Evolutionary conservation across 345 rosid species (phyloP), one percentile per base, ranked within the genome.

Genomic region (Odontarrhena argentea): DNA sequence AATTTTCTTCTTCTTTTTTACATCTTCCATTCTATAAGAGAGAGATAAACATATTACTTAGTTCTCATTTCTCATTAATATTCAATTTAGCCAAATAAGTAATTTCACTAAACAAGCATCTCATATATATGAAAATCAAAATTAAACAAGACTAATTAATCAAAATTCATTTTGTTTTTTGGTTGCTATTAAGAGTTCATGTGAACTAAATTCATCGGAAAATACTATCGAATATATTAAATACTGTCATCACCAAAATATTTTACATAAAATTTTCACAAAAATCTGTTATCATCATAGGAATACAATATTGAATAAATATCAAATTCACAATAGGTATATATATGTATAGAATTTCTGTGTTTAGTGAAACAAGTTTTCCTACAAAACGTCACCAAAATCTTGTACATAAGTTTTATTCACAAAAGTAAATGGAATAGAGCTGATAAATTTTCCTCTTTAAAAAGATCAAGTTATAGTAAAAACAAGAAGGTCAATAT

Each of bases 391-490:
- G 25, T 54, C 15, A 36, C 60, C 4, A 3, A 53, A 26, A 37
- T 15, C 14, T 45, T 61, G 18, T 14, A 46, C 30, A 25, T 10
- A 25, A 51, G 9, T 18, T 8, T 7, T 46, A 8, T 55, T 57
- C 38, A 57, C 34, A 32, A 52, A 48, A 56, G 61, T 42, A 64
- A 64, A 32, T 0, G 11, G 43, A 13, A 58, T 38, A 65, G 26
- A 58, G 22, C 60, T 49, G 41, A 57, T 25, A 24, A 8, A 22
- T 9, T 64, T 42, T 59, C 69, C 63, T 63, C 55, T 73, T 73
- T 50, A 3, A 58, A 53, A 60, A 34, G 26, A 45, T 51, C 50
- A 73, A 66, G 4, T 66, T 52, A 59, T 73, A 66, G 49, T 59
- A 50, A 73, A 66, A 49, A 41, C 46, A 55, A 64, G 47, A 57